A percentile compares a stretch with the other conserved stretches of the same genome.
Conservation (phyloP, 2,329 filamentous ascomycete species). For the Colletotrichum filicis region DNA sequence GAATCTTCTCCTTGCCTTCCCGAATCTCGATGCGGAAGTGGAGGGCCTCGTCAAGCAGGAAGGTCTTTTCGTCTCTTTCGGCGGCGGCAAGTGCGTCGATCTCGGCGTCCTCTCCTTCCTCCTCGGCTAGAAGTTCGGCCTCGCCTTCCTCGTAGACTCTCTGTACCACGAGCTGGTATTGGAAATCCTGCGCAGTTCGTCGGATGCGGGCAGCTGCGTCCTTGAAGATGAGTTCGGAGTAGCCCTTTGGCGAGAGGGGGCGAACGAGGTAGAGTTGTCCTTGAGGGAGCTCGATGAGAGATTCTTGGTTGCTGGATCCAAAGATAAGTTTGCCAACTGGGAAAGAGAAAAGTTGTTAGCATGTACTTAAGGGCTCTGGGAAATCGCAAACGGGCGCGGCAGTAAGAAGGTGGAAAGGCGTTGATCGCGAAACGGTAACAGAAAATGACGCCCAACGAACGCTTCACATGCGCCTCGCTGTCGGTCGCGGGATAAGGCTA, state of each 20-base stretch:
- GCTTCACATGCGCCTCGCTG: neutral
- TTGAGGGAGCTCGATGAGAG: constrained; percentile 92
- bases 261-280: constrained; percentile 98
- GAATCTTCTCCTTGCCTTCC: constrained; percentile 82
- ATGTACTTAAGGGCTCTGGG: neutral
- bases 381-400: neutral
- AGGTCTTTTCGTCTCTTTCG: constrained; percentile 97
- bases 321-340: constrained; percentile 94
- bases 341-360: constrained; percentile 24
- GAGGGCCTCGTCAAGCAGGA: constrained; percentile 91
- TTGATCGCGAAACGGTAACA: neutral
- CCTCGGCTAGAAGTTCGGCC: constrained; percentile 88
- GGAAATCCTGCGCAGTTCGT: constrained; percentile 91
- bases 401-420: constrained; percentile 9
- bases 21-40: constrained; percentile 88
- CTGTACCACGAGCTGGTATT: constrained; percentile 97
- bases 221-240: constrained; percentile 98
- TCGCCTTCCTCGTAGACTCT: constrained; percentile 98
- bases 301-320: constrained; percentile 86
- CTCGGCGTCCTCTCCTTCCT: constrained; percentile 84
- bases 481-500: neutral
- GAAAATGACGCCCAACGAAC: constrained; percentile 11
- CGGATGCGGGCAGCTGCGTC: constrained; percentile 94
- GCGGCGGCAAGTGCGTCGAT: constrained; percentile 75
- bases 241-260: constrained; percentile 94